Evolutionary conservation across 257 asterid species (phyloP).

Genomic region (Nyctanthes arbortristis): DNA sequence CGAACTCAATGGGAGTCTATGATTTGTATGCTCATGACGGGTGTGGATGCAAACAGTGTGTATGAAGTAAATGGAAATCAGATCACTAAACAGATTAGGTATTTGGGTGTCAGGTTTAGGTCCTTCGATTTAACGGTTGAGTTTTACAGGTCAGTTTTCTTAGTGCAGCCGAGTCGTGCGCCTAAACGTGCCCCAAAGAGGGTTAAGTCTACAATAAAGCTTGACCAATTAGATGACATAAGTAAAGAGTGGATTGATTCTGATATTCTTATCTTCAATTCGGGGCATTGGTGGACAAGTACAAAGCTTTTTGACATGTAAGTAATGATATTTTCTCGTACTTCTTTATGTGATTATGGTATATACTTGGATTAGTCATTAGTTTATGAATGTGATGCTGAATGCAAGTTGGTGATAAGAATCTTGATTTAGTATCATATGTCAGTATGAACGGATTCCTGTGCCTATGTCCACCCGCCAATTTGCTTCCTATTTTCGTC

Average conservation of each 20-base stretch:
- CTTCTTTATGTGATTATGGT: background rate
- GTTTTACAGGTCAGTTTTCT: conserved; percentile 84
- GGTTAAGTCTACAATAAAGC: conserved; percentile 58
- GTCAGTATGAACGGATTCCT: background rate
- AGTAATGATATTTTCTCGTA: conserved; percentile 33
- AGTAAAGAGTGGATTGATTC: conserved; percentile 79
- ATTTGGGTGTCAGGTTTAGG: conserved; percentile 65
- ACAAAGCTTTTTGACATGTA: conserved; percentile 81
- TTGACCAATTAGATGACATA: conserved; percentile 74
- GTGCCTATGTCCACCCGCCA: background rate
- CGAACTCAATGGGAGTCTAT: conserved; percentile 97
- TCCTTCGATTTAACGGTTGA: conserved; percentile 57
- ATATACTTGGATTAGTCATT: too few relatives aligned
- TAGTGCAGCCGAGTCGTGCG: conserved; percentile 66
- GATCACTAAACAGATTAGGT: conserved; percentile 79
- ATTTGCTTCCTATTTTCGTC: background rate
- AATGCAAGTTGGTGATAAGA: conserved; percentile 6
- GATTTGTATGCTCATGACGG: conserved; percentile 87
- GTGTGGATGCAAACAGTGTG: conserved; percentile 73
- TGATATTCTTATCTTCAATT: conserved; percentile 77
- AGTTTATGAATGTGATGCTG: conserved; percentile 4
- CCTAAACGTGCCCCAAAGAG: conserved; percentile 88
- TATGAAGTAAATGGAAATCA: conserved; percentile 74
- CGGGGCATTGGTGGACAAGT: conserved; percentile 97
- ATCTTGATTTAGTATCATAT: background rate